Evolutionary conservation across 2,329 filamentous ascomycete genomes (phyloP).

Genomic region (Alternaria brassicae): DNA sequence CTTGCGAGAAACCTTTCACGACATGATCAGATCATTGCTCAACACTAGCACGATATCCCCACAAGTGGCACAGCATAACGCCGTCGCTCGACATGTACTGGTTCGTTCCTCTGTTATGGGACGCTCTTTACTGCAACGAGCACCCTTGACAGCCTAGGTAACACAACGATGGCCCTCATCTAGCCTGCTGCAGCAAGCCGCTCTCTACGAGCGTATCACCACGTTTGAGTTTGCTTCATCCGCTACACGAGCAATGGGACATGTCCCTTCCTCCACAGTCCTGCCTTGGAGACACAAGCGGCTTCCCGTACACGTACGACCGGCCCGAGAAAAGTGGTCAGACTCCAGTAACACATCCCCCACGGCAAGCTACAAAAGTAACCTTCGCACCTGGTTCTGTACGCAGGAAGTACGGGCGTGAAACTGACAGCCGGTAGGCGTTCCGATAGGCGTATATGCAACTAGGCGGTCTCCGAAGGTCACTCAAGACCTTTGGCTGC

Average conservation of each 20-base stretch:
- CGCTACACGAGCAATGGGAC: slow-evolving; percentile 12
- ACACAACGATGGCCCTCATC: slow-evolving; percentile 8
- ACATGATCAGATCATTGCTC: slow-evolving; percentile 22
- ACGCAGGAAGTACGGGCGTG: slow-evolving; percentile 8
- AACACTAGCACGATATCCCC: slow-evolving; percentile 31
- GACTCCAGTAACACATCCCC: slow-evolving; percentile 2
- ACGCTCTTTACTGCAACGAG: slow-evolving; percentile 18
- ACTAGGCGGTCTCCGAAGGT: slow-evolving; percentile 3
- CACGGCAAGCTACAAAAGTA: slow-evolving; percentile 7
- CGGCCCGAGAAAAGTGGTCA: slow-evolving; percentile 9
- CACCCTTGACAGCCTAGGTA: slow-evolving; percentile 8
- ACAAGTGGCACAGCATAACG: slow-evolving; percentile 36
- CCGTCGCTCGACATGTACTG: slow-evolving; percentile 35
- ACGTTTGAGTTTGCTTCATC: slow-evolving; percentile 18
- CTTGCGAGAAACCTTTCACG: slow-evolving; percentile 30
- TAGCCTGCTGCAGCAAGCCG: slow-evolving; percentile 14
- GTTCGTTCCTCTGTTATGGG: slow-evolving; percentile 15
- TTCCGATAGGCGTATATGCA: slow-evolving; percentile 17
- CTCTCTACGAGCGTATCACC: slow-evolving; percentile 14
- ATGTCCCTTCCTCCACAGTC: not conserved
- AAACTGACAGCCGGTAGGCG: slow-evolving; percentile 24
- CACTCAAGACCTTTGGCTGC: slow-evolving; percentile 2
- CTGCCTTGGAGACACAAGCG: slow-evolving; percentile 6
- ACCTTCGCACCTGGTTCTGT: slow-evolving; percentile 3
- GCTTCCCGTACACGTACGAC: slow-evolving; percentile 19